Base-by-base conservation (phyloP, 345 rosid species). In the Brassica rapa region DNA sequence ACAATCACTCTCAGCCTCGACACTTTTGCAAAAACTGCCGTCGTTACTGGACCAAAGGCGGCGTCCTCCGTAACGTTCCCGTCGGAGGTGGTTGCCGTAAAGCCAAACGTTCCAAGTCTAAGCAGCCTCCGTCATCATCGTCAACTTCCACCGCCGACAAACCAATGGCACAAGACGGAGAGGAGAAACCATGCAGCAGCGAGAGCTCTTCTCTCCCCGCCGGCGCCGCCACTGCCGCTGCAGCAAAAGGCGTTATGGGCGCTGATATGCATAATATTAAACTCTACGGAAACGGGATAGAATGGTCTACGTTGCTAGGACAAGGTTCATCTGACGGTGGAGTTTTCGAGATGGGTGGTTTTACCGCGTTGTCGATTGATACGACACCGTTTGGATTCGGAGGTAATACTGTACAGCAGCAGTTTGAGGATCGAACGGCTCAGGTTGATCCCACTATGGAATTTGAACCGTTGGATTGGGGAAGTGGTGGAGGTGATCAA, bases 31-130 rank as follows among this genome's bases (percentile, higher is more conserved):
- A 94, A 82, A 77, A 61, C 87, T 94, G 98, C 84, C 96, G 98
- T 51, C 88, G 97, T 49, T 94, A 94, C 89, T 94, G 98, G 98
- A 94, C 98, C 39, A 94, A 89, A 81, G 98, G 97, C 29, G 98
- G 98, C 75, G 92, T 94, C 73, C 95, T 94, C 65, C 94, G 98
- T 39, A 94, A 92, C 90, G 98, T 94, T 23, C 97, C 98, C 14
- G 87, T 92, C 10, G 98, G 98, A 14, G 97, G 83, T 0, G 80
- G 83, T 29, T 75, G 80, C 25, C 76, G 80, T 15, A 80, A 70
- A 74, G 68, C 80, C 33, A 94, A 92, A 81, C 87, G 97, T 37
- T 77, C 93, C 8, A 93, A 88, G 73, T 49, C 86, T 1, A 88
- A 86, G 55, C 70, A 84, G 37, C 62, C 76, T 55, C 11, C 64